Evolutionary conservation across 768 basidiomycete genomes (phyloP).

Genomic region (Boletus patriciae): DNA sequence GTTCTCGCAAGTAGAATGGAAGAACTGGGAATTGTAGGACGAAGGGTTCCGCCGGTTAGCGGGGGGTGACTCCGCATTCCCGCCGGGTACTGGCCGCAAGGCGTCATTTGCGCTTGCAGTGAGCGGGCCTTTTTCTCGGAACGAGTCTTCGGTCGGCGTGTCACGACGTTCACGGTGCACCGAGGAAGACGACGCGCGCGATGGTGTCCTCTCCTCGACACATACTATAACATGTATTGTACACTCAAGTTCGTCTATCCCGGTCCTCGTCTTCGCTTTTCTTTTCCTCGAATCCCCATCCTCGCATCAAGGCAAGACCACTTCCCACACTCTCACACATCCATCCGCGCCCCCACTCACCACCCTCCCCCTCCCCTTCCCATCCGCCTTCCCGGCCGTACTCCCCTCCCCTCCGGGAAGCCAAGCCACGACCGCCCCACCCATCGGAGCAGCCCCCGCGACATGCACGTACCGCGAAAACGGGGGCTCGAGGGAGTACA

Average conservation of each 20-base stretch:
- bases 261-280: no score
- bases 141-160: no score
- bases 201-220: no score
- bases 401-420: constrained; percentile 22
- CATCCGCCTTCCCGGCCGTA: constrained; percentile 20
- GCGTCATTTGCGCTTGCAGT: no score
- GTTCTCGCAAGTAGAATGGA: no score
- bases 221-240: background rate
- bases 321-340: constrained; percentile 71
- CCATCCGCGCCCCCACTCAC: constrained; percentile 80
- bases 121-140: no score
- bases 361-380: constrained; percentile 50
- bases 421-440: constrained; percentile 83
- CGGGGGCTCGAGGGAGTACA: constrained; percentile 76
- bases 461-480: constrained; percentile 70
- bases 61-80: no score
- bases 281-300: background rate
- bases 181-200: no score
- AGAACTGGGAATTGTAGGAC: no score
- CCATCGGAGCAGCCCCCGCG: constrained; percentile 84
- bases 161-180: no score
- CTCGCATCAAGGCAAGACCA: constrained; percentile 33
- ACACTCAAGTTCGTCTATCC: background rate
- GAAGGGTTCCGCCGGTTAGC: no score
- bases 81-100: no score